Evolutionary conservation across 2,329 filamentous ascomycete genomes (phyloP).

Genomic region (Hypoxylon sp.): DNA sequence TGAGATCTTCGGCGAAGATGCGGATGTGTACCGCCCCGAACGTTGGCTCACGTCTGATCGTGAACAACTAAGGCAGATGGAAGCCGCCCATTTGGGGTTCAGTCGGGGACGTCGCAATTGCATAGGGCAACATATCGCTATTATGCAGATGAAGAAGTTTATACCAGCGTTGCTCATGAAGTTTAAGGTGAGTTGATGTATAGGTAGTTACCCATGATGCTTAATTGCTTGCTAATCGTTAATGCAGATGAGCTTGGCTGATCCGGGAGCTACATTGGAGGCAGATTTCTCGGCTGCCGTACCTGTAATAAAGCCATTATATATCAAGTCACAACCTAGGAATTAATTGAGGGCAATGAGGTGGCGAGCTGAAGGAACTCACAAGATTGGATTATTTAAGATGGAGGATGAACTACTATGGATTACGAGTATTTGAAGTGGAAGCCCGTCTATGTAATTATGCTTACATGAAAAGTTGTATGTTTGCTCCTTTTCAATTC

Average conservation of each 20-base stretch:
- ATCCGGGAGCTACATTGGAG: constrained; percentile 37
- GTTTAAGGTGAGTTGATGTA: constrained; percentile 43
- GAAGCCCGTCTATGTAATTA: too few species aligned
- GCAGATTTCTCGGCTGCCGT: constrained; percentile 40
- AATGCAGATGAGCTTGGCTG: constrained; percentile 41
- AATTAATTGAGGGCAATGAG: not conserved
- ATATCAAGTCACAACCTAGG: constrained; percentile 37
- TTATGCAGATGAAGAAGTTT: constrained; percentile 50
- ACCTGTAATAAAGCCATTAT: constrained; percentile 34
- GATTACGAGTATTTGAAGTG: too few species aligned
- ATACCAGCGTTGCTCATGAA: constrained; percentile 49
- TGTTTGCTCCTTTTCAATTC: too few species aligned
- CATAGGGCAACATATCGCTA: constrained; percentile 48
- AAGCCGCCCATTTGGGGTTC: constrained; percentile 50
- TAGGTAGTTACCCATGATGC: not conserved
- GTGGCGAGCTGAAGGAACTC: not conserved
- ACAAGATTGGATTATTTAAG: not conserved
- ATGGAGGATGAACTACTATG: too few species aligned
- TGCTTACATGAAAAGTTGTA: too few species aligned
- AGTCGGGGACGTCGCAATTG: constrained; percentile 48
- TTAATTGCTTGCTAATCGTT: constrained; percentile 25
- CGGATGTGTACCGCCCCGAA: constrained; percentile 44
- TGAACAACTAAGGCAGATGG: constrained; percentile 48
- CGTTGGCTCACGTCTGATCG: constrained; percentile 47
- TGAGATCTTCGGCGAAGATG: constrained; percentile 45